Evolutionary conservation across 805 yeast genomes (phyloP).

Genomic region (Candida taoyuanica): DNA sequence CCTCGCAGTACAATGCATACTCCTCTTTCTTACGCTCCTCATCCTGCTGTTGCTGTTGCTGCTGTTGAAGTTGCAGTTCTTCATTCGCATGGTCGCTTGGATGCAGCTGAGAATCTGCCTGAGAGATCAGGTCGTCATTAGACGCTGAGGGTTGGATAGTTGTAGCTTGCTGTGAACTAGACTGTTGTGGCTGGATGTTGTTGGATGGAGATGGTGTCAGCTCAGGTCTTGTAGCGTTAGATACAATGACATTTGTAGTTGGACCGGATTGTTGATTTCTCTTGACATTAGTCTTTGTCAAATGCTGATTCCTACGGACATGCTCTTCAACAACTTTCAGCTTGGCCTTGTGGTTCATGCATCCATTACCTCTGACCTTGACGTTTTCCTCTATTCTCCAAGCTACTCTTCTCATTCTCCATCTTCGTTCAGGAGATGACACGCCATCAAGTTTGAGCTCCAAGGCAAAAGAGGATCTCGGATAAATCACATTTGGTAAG

Average conservation of each 20-base stretch:
- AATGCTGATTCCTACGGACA: slow-evolving; percentile 28
- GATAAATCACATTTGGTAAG: slow-evolving; percentile 84
- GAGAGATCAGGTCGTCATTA: slow-evolving; percentile 14
- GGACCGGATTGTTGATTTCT: slow-evolving; percentile 38
- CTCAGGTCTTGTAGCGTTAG: slow-evolving; percentile 24
- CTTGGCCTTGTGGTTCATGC: slow-evolving; percentile 52
- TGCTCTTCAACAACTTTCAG: slow-evolving; percentile 42
- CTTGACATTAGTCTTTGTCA: slow-evolving; percentile 26
- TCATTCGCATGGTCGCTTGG: slow-evolving; percentile 33
- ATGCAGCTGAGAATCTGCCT: slow-evolving; percentile 14
- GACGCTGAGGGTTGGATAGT: slow-evolving; percentile 6
- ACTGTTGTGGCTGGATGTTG: slow-evolving; percentile 9
- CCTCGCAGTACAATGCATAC: slow-evolving; percentile 58
- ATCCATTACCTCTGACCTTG: slow-evolving; percentile 54
- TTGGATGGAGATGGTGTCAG: slow-evolving; percentile 19
- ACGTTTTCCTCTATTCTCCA: slow-evolving; percentile 88
- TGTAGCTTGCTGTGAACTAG: slow-evolving; percentile 1
- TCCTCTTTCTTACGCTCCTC: slow-evolving; percentile 30
- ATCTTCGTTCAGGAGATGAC: slow-evolving; percentile 52
- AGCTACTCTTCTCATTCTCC: slow-evolving; percentile 86
- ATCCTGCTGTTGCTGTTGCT: slow-evolving; percentile 14
- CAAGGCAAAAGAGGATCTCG: slow-evolving; percentile 78
- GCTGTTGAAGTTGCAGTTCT: slow-evolving; percentile 25
- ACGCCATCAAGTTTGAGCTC: slow-evolving; percentile 80
- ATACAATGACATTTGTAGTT: slow-evolving; percentile 31